Percentiles rank a stretch among this genome's conserved stretches.
These are phyloP conservation scores for Melanopsichium pennsylvanicum DNA, from an alignment of 1,284 basidiomycete species.

Conservation along the genomic window DNA sequence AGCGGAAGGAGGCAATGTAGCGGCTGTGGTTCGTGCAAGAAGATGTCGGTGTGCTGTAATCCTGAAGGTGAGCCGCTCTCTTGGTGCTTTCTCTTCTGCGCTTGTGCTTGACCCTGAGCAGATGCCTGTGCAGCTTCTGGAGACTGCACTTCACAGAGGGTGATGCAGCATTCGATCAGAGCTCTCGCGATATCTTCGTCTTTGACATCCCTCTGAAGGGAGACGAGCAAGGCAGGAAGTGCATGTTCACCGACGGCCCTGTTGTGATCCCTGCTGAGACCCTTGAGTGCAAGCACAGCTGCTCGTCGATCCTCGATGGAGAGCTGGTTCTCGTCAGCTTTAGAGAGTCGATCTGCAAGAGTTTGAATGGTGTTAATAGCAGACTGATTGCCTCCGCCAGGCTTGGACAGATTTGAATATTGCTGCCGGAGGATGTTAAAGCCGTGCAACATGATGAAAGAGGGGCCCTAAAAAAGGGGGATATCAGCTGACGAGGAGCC, in stretches of 20 bases:
- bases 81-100: constrained; percentile 29
- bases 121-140: constrained; percentile 6
- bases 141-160: constrained; percentile 51
- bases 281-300: constrained; percentile 89
- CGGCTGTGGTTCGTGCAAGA: constrained; percentile 76
- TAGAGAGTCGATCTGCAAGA: constrained; percentile 81
- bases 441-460: constrained; percentile 60
- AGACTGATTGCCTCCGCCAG: constrained; percentile 71
- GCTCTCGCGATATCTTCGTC: constrained; percentile 58
- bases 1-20: constrained; percentile 81
- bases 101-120: constrained; percentile 13
- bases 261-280: constrained; percentile 87
- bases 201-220: constrained; percentile 45
- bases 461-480: not conserved
- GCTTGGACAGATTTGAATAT: constrained; percentile 60
- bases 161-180: constrained; percentile 54
- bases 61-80: constrained; percentile 70
- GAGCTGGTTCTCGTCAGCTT: constrained; percentile 30
- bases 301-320: constrained; percentile 79
- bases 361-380: constrained; percentile 83
- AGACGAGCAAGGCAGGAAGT: constrained; percentile 45
- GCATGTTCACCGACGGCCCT: constrained; percentile 67
- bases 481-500: not conserved
- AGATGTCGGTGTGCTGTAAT: constrained; percentile 75
- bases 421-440: constrained; percentile 62